Evolutionary conservation across 495 filamentous ascomycete species (phyloP).

Genomic region (Penicillium subrubescens): DNA sequence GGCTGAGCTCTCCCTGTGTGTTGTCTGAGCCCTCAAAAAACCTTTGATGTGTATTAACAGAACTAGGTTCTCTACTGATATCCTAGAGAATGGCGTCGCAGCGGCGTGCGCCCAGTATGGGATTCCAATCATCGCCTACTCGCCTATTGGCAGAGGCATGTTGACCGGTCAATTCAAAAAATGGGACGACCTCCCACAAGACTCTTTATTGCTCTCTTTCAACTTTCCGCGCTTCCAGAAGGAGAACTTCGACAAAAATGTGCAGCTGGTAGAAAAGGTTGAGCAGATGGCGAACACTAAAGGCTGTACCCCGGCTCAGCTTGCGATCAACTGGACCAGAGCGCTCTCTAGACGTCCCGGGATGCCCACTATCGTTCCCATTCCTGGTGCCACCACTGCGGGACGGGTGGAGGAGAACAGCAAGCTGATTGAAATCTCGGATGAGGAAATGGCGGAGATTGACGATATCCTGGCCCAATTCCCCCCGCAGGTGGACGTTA

Average conservation of each 20-base stretch:
- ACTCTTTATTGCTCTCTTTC: background rate
- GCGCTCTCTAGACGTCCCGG: slow-evolving; percentile 50
- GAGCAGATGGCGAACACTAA: background rate
- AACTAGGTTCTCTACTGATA: slow-evolving; percentile 44
- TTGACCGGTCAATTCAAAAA: slow-evolving; percentile 49
- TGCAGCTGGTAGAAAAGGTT: background rate
- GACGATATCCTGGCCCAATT: background rate
- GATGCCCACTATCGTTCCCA: slow-evolving; percentile 66
- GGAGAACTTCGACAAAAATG: background rate
- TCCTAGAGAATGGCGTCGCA: slow-evolving; percentile 67
- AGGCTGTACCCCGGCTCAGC: slow-evolving; percentile 57
- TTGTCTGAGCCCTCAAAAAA: background rate
- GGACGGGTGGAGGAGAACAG: background rate
- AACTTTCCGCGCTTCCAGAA: background rate
- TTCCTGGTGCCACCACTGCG: slow-evolving; percentile 62
- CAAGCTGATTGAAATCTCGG: background rate
- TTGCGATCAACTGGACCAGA: slow-evolving; percentile 68
- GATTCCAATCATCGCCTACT: slow-evolving; percentile 66
- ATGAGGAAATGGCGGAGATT: background rate
- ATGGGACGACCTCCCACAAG: background rate
- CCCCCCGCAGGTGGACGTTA: background rate
- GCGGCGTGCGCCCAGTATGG: slow-evolving; percentile 60
- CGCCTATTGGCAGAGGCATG: slow-evolving; percentile 45
- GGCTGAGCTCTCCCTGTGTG: background rate
- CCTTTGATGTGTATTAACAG: background rate